phyloP scores from a whole-genome alignment of 768 basidiomycete genomes.

The Holtermanniella nyarrowii region DNA sequence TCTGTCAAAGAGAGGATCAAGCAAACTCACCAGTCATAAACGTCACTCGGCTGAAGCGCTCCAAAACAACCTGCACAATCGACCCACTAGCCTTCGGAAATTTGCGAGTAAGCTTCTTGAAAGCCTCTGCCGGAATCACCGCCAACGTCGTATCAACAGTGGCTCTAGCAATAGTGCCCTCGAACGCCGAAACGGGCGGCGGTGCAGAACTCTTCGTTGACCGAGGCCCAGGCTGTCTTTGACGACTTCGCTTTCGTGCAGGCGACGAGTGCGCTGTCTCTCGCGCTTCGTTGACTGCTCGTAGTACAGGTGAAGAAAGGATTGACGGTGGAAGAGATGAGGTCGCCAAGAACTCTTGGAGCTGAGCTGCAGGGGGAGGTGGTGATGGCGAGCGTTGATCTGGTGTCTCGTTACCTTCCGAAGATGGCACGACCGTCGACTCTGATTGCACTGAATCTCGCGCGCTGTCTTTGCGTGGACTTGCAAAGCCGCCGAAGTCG shows the following conservation, averaged over 20 bases:
- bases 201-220: background rate
- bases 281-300: background rate
- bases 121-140: conserved; percentile 98
- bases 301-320: background rate
- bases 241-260: conserved; percentile 8
- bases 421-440: background rate
- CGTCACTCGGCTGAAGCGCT: conserved; percentile 90
- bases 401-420: too few species aligned
- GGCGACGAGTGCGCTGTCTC: background rate
- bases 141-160: conserved; percentile 89
- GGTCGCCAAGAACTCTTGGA: background rate
- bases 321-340: background rate
- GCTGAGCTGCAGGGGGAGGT: background rate
- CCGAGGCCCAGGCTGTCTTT: too few species aligned
- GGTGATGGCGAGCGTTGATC: background rate
- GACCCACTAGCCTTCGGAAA: conserved; percentile 95
- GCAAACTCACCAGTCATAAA: conserved; percentile 62
- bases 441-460: background rate
- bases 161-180: conserved; percentile 64
- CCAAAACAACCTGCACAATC: conserved; percentile 89
- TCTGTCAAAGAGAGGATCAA: background rate
- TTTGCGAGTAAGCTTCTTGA: conserved; percentile 83
- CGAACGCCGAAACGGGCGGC: conserved; percentile 6
- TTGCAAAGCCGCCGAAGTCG: background rate
- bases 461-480: background rate